Evolutionary conservation across 2,329 filamentous ascomycete species (phyloP).

Genomic region (Kalmusia sp.): DNA sequence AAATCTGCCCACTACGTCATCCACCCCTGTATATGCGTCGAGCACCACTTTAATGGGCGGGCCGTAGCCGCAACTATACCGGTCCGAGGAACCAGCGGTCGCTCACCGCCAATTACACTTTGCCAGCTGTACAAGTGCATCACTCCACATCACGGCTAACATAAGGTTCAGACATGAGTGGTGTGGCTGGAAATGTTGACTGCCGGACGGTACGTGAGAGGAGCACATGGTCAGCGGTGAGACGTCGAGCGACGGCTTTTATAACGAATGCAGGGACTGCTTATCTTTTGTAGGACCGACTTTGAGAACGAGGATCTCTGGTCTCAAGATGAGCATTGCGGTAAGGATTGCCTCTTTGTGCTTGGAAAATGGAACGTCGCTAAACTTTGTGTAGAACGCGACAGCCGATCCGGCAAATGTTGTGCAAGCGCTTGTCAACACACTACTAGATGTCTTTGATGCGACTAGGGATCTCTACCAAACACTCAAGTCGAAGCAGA

Average conservation of each 20-base stretch:
- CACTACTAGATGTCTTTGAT: conserved; percentile 43
- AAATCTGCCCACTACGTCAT: conserved; percentile 30
- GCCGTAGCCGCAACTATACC: conserved; percentile 32
- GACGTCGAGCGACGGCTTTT: conserved; percentile 17
- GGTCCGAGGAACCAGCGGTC: conserved; percentile 22
- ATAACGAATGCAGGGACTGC: conserved; percentile 23
- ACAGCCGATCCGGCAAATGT: conserved; percentile 34
- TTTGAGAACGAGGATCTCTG: conserved; percentile 16
- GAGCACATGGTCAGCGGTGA: conserved; percentile 28
- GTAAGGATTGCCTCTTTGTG: conserved; percentile 23
- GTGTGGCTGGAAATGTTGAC: conserved; percentile 22
- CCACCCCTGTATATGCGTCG: conserved; percentile 23
- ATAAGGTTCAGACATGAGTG: conserved; percentile 16
- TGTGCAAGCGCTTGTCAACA: conserved; percentile 40
- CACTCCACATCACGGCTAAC: conserved; percentile 34
- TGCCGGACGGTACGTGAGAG: conserved; percentile 12
- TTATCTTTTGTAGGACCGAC: conserved; percentile 24
- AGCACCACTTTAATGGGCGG: conserved; percentile 23
- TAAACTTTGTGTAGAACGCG: conserved; percentile 29
- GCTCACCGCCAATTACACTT: conserved; percentile 36
- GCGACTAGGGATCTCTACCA: conserved; percentile 41
- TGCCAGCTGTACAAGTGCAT: conserved; percentile 47
- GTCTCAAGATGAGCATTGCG: conserved; percentile 30
- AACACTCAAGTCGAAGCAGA: conserved; percentile 40
- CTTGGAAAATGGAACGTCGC: conserved; percentile 2